Evolutionary conservation across 2,329 filamentous ascomycete species (phyloP), one percentile per base, ranked within the genome.

Genomic region (Aureobasidium subglaciale): DNA sequence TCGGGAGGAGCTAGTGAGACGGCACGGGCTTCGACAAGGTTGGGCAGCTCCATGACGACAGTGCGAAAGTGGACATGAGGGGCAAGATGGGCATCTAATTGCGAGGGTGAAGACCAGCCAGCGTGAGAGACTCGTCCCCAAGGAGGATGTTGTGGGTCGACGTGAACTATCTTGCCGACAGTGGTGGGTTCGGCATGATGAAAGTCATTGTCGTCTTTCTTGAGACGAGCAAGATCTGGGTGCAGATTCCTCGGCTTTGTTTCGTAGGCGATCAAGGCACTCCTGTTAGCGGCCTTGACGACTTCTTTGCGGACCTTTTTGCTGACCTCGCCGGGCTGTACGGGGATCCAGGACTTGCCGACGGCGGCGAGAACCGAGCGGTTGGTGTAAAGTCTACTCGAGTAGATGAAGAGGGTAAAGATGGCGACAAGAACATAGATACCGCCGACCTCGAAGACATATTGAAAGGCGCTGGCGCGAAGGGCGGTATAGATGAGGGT

Each of bases 21-120:
- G 1, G 90, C 92, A 69, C 92, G 92, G 9, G 89, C 92, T 73
- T 97, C 92, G 60, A 97, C 88, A 25, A 97, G 78, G 66, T 95
- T 86, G 1, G 91, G 89, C 22, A 99, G 77, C 70, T 97, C 92
- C 34, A 81, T 78, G 16, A 96, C 77, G 22, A 99, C 89, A 2
- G 84, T 83, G 63, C 78, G 80, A 70, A 95, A 97, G 61, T 95
- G 84, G n/a, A 97, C 73, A 65, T 89, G 83, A 4, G 89, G 84
- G 16, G 93, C 73, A 65, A 93, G 87, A 8, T 80, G 75, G 1
- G 83, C 86, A 22, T 62, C 62, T 5, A 58, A 49, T 27, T 65
- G 63, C 27, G 81, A 80, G 5, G 92, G 92, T 2, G 90, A 88
- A 2, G 87, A 86, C 92, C 93, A 97, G 50, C 92, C 93, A 15